Evolutionary conservation across 2,329 filamentous ascomycete species (phyloP), one percentile per base, ranked within the genome.

Genomic region (Neonectria neomacrospora): DNA sequence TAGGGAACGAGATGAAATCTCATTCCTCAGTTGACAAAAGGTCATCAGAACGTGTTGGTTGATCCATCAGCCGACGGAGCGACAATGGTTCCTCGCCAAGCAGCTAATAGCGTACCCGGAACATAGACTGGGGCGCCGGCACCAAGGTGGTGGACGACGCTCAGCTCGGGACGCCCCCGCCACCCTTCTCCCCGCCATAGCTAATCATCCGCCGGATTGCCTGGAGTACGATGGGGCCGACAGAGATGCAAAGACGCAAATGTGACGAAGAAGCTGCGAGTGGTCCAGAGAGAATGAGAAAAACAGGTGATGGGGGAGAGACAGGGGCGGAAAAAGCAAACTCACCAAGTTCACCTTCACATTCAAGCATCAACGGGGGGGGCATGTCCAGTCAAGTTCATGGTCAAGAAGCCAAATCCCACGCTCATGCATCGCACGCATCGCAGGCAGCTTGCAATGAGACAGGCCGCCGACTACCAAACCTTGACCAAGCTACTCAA

Each of bases 51-150:
- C 16, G 44, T 53, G 52, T 45, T 45, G 59, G 37, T 61, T 63
- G 44, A 58, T 30, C 56, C 44, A 34, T 59, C 47, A 32, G 64
- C 14, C 22, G 50, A 44, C 50, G 45, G 18, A 52, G 45, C 20
- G 23, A 54, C 52, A 44, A 61, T 32, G 28, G 14, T 37, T 52
- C 26, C 51, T 63, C 52, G 57, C 44, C 54, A 32, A 44, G 42
- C 45, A 18, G 50, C 45, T 54, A 42, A 59, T 32, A 47, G 34
- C 53, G 59, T 48, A 55, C 18, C 37, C 47, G 39, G 41, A 55
- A 45, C 59, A 61, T 53, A 59, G 47, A 20, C 26, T 9, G 20
- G 45, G 45, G 45, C 47, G 28, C 28, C 16, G 32, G 18, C 18
- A 39, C 23, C 16, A 20, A 16, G 26, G 30, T 22, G 16, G n/a